Base-by-base conservation (phyloP, 176 grass and related monocot genomes). In the Panicum miliaceum region DNA sequence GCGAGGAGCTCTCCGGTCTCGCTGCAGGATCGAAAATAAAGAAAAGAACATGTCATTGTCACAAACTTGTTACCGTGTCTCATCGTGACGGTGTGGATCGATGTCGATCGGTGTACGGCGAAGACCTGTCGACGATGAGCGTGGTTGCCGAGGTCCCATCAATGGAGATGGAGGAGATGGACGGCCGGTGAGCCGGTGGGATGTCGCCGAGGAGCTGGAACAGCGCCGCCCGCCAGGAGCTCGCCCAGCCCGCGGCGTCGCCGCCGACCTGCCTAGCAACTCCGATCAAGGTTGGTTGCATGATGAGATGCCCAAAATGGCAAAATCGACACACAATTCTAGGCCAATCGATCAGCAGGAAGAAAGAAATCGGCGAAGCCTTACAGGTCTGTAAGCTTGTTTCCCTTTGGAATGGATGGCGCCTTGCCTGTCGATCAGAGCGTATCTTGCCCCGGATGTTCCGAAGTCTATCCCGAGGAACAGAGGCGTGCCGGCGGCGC, bases 391-490 rank as follows among this genome's bases (percentile, higher is more conserved):
- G 66, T 94, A 94, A 16, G 87, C 66, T 82, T 79, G 90, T 65
- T 94, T 97, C 67, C 74, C 90, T 94, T 97, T 85, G 0, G 89
- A 82, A 41, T 58, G 78, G 66, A 97, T 82, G 23, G 12, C 70
- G 11, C 94, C 91, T 68, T 84, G 69, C 38, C 78, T 48, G 84
- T 97, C 91, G 45, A 97, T 91, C 37, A 97, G 81, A 38, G 89
- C 94, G 41, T 90, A 97, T 92, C 94, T 85, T 16, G 94, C 89
- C 35, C 91, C 91, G 0, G 94, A 97, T 12, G 94, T 94, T 46
- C 91, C 94, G 12, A 97, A 97, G 75, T 97, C 91, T 86, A 97
- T 94, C 71, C 94, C 91, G 20, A 97, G 91, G 20, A 86, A 97
- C 20, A 97, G 27, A 36, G 67, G 26, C 57, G 26, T 74, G 83